Evolutionary conservation across 805 yeast genomes (phyloP).

Genomic region (Priceomyces carsonii): DNA sequence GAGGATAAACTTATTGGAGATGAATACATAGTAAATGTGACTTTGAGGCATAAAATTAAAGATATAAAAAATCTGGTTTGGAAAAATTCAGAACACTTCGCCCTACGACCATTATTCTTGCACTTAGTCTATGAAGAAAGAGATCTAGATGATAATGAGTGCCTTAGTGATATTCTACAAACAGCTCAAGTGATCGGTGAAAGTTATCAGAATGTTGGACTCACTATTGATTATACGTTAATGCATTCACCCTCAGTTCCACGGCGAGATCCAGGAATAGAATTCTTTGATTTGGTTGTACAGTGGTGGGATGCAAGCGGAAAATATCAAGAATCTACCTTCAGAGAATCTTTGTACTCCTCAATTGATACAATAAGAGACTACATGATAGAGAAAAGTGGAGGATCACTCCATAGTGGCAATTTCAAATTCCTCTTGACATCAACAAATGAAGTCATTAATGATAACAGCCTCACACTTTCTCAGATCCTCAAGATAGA

Average conservation of each 20-base stretch:
- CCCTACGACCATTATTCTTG: slow-evolving; percentile 27
- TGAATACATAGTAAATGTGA: slow-evolving; percentile 17
- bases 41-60: slow-evolving; percentile 22
- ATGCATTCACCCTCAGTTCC: slow-evolving; percentile 20
- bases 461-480: slow-evolving; percentile 11
- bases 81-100: slow-evolving; percentile 21
- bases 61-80: slow-evolving; percentile 30
- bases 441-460: slow-evolving; percentile 8
- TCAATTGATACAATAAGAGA: slow-evolving; percentile 19
- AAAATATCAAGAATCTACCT: slow-evolving; percentile 8
- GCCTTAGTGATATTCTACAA: slow-evolving; percentile 12
- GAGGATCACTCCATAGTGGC: slow-evolving; percentile 10
- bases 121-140: slow-evolving; percentile 12
- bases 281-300: slow-evolving; percentile 22
- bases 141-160: slow-evolving; percentile 11
- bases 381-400: slow-evolving; percentile 15
- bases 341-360: slow-evolving; percentile 21
- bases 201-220: slow-evolving; percentile 6
- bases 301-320: slow-evolving; percentile 14
- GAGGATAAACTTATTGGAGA: background rate
- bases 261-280: slow-evolving; percentile 22
- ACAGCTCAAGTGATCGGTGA: slow-evolving; percentile 1
- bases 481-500: slow-evolving; percentile 21
- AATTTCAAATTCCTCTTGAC: slow-evolving; percentile 12
- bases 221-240: slow-evolving; percentile 27